These are phyloP conservation scores for Colletotrichum shisoi DNA, from an alignment of 2,329 filamentous ascomycete species.

Conservation along the genomic window DNA sequence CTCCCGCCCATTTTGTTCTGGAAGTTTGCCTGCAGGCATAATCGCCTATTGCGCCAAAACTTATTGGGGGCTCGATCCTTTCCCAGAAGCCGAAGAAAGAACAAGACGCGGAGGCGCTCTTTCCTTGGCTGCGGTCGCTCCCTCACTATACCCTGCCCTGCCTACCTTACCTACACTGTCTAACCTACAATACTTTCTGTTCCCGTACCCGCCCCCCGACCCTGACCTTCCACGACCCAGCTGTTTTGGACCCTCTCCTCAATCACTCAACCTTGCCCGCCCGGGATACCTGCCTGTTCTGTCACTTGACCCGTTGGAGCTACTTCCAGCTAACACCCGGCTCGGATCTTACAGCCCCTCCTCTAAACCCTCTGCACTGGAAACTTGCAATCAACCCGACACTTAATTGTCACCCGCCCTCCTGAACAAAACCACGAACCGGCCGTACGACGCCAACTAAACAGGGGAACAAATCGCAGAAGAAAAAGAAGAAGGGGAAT, in stretches of 20 bases:
- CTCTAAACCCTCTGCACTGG: constrained; percentile 13
- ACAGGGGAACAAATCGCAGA: background rate
- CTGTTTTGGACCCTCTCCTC: constrained; percentile 31
- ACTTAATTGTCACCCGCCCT: background rate
- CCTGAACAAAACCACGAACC: background rate
- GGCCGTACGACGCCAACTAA: background rate
- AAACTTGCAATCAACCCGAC: constrained; percentile 9
- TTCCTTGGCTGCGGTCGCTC: constrained; percentile 1
- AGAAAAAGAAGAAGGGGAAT: constrained; percentile 2
- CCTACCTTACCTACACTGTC: background rate
- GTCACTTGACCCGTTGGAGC: constrained; percentile 37
- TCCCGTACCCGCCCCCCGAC: background rate
- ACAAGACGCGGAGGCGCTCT: constrained; percentile 4
- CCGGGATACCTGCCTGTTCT: constrained; percentile 35
- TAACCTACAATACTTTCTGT: background rate
- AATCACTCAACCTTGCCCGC: constrained; percentile 26
- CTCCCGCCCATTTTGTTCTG: constrained; percentile 22
- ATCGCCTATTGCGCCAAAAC: constrained; percentile 23
- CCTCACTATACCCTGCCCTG: background rate
- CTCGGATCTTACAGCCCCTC: constrained; percentile 9
- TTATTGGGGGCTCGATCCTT: constrained; percentile 2
- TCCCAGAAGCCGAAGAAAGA: constrained; percentile 26
- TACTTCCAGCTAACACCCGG: constrained; percentile 33
- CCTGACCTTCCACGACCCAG: constrained; percentile 16
- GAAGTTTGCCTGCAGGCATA: constrained; percentile 20